Percentiles rank a stretch among this genome's conserved stretches.
Evolutionary conservation across 306 rosid genomes (phyloP).

Genomic region (Gleditsia sinensis): DNA sequence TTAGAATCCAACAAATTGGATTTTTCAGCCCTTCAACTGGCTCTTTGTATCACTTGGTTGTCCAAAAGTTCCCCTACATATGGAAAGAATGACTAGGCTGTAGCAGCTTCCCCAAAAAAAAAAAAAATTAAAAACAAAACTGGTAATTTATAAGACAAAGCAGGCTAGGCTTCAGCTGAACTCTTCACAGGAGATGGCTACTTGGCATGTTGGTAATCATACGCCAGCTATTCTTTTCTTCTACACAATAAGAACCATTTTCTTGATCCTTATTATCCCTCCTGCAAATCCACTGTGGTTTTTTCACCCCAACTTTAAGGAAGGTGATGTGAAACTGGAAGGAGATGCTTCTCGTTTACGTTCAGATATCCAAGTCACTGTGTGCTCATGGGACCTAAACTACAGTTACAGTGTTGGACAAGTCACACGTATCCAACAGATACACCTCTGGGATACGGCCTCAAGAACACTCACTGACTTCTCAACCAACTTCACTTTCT

Average conservation of each 20-base stretch:
- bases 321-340: not conserved
- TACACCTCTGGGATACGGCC: constrained; percentile 37
- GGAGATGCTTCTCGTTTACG: not conserved
- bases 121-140: too few species aligned
- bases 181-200: not conserved
- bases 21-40: too few species aligned
- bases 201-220: not conserved
- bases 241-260: not conserved
- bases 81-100: too few species aligned
- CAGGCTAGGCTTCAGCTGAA: too few species aligned
- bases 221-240: not conserved
- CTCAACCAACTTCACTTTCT: constrained; percentile 35
- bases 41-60: too few species aligned
- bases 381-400: not conserved
- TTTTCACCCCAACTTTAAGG: not conserved
- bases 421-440: not conserved
- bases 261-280: constrained; percentile 12
- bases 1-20: too few species aligned
- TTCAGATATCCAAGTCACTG: not conserved
- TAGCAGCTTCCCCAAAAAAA: too few species aligned
- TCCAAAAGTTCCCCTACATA: too few species aligned
- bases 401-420: not conserved
- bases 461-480: constrained; percentile 29
- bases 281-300: constrained; percentile 5
- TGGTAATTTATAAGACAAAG: too few species aligned